Base-by-base conservation (phyloP, 1,284 basidiomycete genomes). In the Cystobasidiaceae sp. region DNA sequence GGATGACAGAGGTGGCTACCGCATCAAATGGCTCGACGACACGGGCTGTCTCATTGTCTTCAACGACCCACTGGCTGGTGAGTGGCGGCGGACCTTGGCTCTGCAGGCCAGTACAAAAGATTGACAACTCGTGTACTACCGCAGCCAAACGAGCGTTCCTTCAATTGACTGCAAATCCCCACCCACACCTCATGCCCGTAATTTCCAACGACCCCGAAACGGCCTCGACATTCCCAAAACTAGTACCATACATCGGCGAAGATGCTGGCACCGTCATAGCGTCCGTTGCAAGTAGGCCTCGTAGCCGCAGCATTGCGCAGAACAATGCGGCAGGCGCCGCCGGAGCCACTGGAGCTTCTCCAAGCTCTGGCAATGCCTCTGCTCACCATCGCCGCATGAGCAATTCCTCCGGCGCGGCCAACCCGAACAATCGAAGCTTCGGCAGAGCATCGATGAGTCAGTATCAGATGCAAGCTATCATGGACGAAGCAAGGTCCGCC, bases 11-110 rank as follows among this genome's bases (percentile, higher is more conserved):
- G 93, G 93, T 39, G 94, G 93, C 19, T 97, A 96, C 82, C 91
- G 93, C 81, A 96, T 99, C 78, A 98, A 98, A 78, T 99, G 94
- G 94, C 85, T 87, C 72, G 92, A 99, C 78, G 94, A 99, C 78
- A 93, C 90, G 49, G 93, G 89, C 74, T 89, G 94, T 45, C 81
- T 96, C 74, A 88, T 97, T 74, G 93, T 99, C 69, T 99, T 99
- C 77, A 84, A 85, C 44, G 82, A 83, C 69, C 75, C 82, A 9
- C 74, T 74, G 32, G 74, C 78, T 25, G 80, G 81, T 82, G 66
- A 71, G 80, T 76, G 39, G 1, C 27, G 19, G 21, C 15, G 13
- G 15, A 13, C 23, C 15, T 28, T 46, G 21, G 44, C 27, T 8
- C 58, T 64, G 39, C 46, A 49, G 56, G 48, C 67, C 39, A 34